phyloP scores from a whole-genome alignment of 2,329 filamentous ascomycete species.

The Cadophora gregata region DNA sequence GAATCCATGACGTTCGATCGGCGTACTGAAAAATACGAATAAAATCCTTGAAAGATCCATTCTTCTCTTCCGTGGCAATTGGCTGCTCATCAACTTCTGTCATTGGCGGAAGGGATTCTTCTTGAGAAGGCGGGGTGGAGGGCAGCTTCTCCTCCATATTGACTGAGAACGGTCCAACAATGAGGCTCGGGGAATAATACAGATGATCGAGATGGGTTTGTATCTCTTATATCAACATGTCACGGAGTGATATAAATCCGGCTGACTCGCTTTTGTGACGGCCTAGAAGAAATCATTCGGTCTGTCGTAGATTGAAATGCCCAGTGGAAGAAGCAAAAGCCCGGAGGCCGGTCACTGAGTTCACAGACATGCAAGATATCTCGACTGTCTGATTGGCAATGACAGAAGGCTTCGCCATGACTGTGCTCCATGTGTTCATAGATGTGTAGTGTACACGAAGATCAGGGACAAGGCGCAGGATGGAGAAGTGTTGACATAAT shows the following conservation, averaged over 20 bases:
- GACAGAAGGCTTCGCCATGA: background rate
- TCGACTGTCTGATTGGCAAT: background rate
- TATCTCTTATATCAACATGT: conserved; percentile 4
- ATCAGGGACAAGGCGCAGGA: background rate
- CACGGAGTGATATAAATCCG: background rate
- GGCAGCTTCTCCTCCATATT: conserved; percentile 10
- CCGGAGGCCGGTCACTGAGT: background rate
- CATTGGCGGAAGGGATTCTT: background rate
- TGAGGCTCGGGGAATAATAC: background rate
- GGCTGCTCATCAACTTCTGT: background rate
- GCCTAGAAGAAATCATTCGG: background rate
- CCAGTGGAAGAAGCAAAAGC: background rate
- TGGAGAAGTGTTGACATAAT: conserved; percentile 15
- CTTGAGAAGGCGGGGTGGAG: background rate
- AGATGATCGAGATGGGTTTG: background rate
- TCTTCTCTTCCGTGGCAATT: background rate
- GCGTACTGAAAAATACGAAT: conserved; percentile 26
- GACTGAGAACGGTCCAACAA: background rate
- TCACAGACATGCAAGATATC: background rate
- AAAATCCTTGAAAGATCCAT: conserved; percentile 24
- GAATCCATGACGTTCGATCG: conserved; percentile 20
- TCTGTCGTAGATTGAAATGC: background rate
- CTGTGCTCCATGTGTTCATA: background rate
- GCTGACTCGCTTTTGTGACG: background rate
- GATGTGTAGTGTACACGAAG: background rate